Percentiles rank a stretch among this genome's conserved stretches.
phyloP scores from a whole-genome alignment of 768 basidiomycete species.

The Podaxis sp. region DNA sequence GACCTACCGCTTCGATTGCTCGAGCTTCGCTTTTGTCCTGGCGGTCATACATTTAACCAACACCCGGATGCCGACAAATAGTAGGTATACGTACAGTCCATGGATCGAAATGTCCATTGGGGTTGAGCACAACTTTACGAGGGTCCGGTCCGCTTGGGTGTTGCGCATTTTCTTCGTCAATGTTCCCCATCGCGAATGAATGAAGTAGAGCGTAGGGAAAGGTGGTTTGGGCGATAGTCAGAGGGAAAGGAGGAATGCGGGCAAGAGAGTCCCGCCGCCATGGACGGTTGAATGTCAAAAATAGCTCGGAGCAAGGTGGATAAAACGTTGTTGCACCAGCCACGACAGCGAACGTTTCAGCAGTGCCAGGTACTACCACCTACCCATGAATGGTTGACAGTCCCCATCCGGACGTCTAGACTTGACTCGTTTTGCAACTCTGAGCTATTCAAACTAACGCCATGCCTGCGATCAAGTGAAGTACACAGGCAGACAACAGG shows the following conservation, averaged over 20 bases:
- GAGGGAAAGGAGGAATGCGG: not conserved
- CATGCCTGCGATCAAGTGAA: too few relatives aligned
- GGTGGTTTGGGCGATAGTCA: not conserved
- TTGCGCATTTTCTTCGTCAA: conserved; percentile 3
- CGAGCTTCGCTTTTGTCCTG: not conserved
- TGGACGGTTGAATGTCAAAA: not conserved
- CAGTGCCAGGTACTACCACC: not conserved
- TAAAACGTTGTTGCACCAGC: not conserved
- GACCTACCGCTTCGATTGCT: not conserved
- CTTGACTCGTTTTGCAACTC: not conserved
- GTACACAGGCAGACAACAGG: too few relatives aligned
- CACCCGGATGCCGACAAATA: not conserved
- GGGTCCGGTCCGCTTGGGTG: not conserved
- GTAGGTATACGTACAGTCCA: conserved; percentile 3
- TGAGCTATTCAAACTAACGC: not conserved
- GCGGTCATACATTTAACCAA: not conserved
- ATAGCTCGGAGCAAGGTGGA: not conserved
- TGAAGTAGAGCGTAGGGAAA: not conserved
- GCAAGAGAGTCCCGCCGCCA: not conserved
- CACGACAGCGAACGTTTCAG: not conserved
- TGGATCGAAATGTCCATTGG: not conserved
- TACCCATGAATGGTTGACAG: not conserved
- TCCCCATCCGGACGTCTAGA: not conserved
- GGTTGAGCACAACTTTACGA: not conserved
- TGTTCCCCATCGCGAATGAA: not conserved